Evolutionary conservation across 805 yeast genomes (phyloP).

Genomic region (Ogataea glucozyma): DNA sequence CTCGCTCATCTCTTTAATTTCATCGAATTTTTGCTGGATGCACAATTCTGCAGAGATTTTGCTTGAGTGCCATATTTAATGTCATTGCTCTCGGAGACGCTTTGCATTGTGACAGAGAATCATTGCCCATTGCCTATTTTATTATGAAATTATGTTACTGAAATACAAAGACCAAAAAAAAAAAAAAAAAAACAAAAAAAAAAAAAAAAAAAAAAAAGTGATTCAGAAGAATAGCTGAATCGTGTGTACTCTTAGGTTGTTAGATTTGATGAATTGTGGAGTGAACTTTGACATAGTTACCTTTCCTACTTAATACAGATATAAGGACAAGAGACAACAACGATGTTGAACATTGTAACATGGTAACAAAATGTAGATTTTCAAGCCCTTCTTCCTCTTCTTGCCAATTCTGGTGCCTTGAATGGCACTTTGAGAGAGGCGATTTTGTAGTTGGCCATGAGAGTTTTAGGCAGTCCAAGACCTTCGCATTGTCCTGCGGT

Average conservation of each 20-base stretch:
- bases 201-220: too few species aligned
- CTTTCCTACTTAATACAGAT: too few species aligned
- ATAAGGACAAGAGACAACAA: too few species aligned
- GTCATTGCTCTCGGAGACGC: slow-evolving; percentile 7
- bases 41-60: neutral
- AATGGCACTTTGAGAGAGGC: slow-evolving; percentile 88
- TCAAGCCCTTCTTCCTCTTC: slow-evolving; percentile 40
- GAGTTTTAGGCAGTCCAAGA: slow-evolving; percentile 59
- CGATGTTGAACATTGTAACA: neutral
- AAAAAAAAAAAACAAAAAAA: neutral
- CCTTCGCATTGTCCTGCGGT: slow-evolving; percentile 76
- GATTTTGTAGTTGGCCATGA: slow-evolving; percentile 61
- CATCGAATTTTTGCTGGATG: neutral
- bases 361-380: neutral
- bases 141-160: slow-evolving; percentile 4
- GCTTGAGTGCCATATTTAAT: slow-evolving; percentile 4
- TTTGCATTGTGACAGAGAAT: neutral
- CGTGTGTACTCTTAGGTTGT: too few species aligned
- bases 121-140: neutral
- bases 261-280: too few species aligned
- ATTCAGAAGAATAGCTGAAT: too few species aligned
- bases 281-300: too few species aligned
- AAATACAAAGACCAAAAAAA: neutral
- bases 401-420: slow-evolving; percentile 78
- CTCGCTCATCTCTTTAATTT: slow-evolving; percentile 3